These are phyloP conservation scores for Pseudocercospora eumusae DNA, from an alignment of 2,329 filamentous ascomycete species.

Conservation along the genomic window DNA sequence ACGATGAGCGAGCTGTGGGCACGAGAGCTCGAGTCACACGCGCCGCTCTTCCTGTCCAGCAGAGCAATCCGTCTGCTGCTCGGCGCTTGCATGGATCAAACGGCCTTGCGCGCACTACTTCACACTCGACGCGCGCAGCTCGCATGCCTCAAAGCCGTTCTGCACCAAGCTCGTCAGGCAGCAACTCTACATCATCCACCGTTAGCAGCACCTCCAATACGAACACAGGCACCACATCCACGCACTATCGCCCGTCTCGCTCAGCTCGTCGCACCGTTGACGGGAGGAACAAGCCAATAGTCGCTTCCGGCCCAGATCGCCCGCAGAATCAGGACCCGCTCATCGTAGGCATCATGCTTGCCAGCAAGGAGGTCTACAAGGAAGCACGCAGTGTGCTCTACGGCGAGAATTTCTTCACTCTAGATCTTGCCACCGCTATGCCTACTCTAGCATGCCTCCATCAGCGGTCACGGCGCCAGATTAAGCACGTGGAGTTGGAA, in stretches of 20 bases:
- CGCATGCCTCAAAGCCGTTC: constrained; percentile 10
- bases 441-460: constrained; percentile 44
- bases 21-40: neutral
- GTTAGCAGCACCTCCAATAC: neutral
- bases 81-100: neutral
- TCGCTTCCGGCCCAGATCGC: constrained; percentile 15
- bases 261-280: neutral
- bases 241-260: neutral
- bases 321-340: constrained; percentile 41
- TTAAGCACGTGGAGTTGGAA: constrained; percentile 47
- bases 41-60: neutral
- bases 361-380: constrained; percentile 44
- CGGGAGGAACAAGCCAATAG: neutral
- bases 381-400: constrained; percentile 48
- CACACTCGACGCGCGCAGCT: neutral
- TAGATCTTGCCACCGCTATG: constrained; percentile 44
- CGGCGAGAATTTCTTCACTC: constrained; percentile 43
- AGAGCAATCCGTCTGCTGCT: neutral
- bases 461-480: constrained; percentile 47
- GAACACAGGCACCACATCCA: neutral
- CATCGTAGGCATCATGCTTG: constrained; percentile 43
- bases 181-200: neutral
- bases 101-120: neutral
- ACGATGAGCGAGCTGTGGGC: constrained; percentile 7
- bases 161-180: constrained; percentile 13